Evolutionary conservation across 176 grass and related monocot species (phyloP), one percentile per base, ranked within the genome.

Genomic region (Pontederia paniculata): DNA sequence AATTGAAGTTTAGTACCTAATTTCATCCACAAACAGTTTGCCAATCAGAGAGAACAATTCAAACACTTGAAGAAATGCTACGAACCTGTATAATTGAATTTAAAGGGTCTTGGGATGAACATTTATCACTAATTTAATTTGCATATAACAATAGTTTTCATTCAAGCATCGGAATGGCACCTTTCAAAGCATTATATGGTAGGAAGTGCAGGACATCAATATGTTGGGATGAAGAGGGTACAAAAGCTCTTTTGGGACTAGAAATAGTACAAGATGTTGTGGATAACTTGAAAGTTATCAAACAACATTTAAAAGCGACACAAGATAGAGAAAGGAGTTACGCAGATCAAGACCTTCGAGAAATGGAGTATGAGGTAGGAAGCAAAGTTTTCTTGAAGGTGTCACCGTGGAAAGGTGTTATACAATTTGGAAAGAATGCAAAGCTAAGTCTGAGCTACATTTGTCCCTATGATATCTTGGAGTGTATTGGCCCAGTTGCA

Each of bases 91-190:
- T 20, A 0, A 10, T 62, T 0, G 48, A 18, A 17, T 14, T 12
- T 2, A 52, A 12, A 9, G 21, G 44, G 1, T 50, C 31, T 9
- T 61, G 8, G 56, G 69, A 45, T 17, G 9, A 46, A 6, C 19
- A 37, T 17, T 9, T 72, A 2, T 12, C 42, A 0, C 18, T 44
- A 10, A 12, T 19, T 10, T 23, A 57, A 44, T 69, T 69, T 21
- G n/a, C 17, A 12, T 60, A 60, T 18, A 60, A 60, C 13, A 48
- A 60, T 28, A 71, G 53, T 10, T 60, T 49, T 17, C 63, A 67
- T 5, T 6, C 45, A 2, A 53, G 44, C 0, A 50, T 67, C 3
- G 46, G 44, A 1, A 52, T 50, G 45, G n/a, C 44, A 3, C 63
- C 44, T 12, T 25, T 12, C 1, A 54, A 71, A 23, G 68, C 68